A percentile compares a stretch with the other conserved stretches of the same genome.
Conservation (phyloP, 2,329 filamentous ascomycete species). For the Epichloe typhina region DNA sequence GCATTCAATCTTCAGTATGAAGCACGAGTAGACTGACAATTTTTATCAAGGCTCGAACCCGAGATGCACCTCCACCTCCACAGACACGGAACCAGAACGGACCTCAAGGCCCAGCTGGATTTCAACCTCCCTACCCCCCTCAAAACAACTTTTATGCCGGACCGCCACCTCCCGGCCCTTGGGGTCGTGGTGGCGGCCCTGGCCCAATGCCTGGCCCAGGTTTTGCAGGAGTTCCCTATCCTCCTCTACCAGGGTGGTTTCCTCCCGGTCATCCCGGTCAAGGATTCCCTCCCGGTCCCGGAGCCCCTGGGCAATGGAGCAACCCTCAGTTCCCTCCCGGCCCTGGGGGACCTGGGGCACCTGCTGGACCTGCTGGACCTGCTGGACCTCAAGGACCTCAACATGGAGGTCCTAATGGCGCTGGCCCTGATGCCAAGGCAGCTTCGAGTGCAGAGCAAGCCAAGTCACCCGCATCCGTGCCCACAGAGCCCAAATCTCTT, state of each 20-base stretch:
- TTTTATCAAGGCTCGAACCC: slow-evolving; percentile 25
- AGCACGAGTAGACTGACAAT: slow-evolving; percentile 11
- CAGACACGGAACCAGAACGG: slow-evolving; percentile 16
- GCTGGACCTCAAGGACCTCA: slow-evolving; percentile 36
- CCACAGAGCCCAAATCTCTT: slow-evolving; percentile 39
- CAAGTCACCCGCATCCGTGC: slow-evolving; percentile 31
- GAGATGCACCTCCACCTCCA: slow-evolving; percentile 21
- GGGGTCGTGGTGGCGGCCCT: slow-evolving; percentile 38
- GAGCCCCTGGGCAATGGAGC: slow-evolving; percentile 40
- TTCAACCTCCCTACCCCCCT: slow-evolving; percentile 29
- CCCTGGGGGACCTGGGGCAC: slow-evolving; percentile 6
- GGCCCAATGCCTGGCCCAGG: slow-evolving; percentile 35
- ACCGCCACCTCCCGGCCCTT: slow-evolving; percentile 38
- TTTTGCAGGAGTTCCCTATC: slow-evolving; percentile 66
- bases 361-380: slow-evolving; percentile 20
- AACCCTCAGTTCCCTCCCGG: slow-evolving; percentile 50
- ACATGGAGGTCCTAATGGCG: slow-evolving; percentile 34
- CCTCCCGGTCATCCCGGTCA: slow-evolving; percentile 63
- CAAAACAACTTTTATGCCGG: slow-evolving; percentile 35
- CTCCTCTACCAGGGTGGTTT: slow-evolving; percentile 66
- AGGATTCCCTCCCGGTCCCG: slow-evolving; percentile 46
- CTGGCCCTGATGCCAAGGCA: slow-evolving; percentile 29
- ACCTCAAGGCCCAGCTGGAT: slow-evolving; percentile 22
- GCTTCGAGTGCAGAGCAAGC: slow-evolving; percentile 35
- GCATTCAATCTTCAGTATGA: background rate